These are phyloP conservation scores for Erigeron canadensis DNA, from an alignment of 129 eudicot genomes.

Conservation along the genomic window DNA sequence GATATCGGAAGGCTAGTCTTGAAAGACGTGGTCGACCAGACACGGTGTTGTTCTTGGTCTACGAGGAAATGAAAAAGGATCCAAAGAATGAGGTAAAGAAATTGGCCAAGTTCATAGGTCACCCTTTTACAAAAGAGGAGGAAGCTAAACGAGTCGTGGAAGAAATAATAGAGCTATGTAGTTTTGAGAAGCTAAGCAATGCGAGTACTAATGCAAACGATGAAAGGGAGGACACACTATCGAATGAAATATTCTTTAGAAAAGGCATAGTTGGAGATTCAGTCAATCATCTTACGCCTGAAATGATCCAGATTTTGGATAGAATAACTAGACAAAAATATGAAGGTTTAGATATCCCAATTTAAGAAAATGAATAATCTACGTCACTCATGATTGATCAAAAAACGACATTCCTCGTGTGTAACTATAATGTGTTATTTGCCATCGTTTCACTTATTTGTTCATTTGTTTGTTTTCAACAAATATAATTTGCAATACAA, in stretches of 20 bases:
- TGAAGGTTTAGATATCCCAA: slow-evolving; percentile 14
- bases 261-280: slow-evolving; percentile 32
- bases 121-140: slow-evolving; percentile 31
- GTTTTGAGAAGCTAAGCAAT: slow-evolving; percentile 25
- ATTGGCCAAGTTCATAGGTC: slow-evolving; percentile 31
- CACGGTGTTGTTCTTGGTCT: slow-evolving; percentile 13
- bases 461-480: too few species aligned
- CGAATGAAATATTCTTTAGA: slow-evolving; percentile 1
- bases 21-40: neutral
- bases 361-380: neutral
- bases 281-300: neutral
- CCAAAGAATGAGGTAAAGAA: slow-evolving; percentile 9
- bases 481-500: too few species aligned
- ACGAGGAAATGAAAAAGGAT: slow-evolving; percentile 22
- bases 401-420: too few species aligned
- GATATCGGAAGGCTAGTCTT: slow-evolving; percentile 27
- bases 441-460: too few species aligned
- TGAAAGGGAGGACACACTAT: neutral
- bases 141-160: slow-evolving; percentile 11
- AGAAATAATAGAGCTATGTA: slow-evolving; percentile 17
- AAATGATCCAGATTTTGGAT: slow-evolving; percentile 23
- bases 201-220: slow-evolving; percentile 11
- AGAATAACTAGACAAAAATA: slow-evolving; percentile 21
- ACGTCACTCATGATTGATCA: too few species aligned
- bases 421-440: too few species aligned